Evolutionary conservation across 768 basidiomycete genomes (phyloP), one percentile per base, ranked within the genome.

Genomic region (Lactifluus volemus): DNA sequence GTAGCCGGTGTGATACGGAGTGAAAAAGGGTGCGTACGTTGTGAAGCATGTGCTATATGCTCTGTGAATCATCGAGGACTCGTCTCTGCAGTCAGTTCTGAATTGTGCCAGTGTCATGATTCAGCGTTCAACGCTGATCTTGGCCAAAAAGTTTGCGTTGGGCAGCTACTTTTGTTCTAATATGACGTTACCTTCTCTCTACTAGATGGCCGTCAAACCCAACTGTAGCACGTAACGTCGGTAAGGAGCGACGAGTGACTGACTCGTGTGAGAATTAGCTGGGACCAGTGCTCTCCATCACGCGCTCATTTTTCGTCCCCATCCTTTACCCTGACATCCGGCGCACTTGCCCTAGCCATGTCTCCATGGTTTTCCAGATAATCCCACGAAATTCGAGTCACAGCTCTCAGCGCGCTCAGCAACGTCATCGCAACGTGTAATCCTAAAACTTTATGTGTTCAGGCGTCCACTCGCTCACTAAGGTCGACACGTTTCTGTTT

Each of bases 1-100:
- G 38, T 58, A 53, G 30, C 55, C 52, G 60, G 39, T 57, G 61
- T 62, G 61, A 62, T 45, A 38, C 17, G 36, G 45, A 58, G 55
- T 62, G 61, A 58, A 53, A 45, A 38, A 41, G 47, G 44, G 45
- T 57, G 34, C 30, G 55, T 36, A 44, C 45, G 50, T 30, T 53
- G 51, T 36, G 38, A 58, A 44, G 15, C 50, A 53, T 29, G 55
- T 53, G 49, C 51, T 42, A 39, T 39, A 49, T 39, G 17, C 49
- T 25, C 49, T 19, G 12, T 47, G 45, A 5, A 17, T 25, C 25
- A n/a, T 15, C 8, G 4, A 32, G 9, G 14, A 8, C 15, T 38
- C 41, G 21, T 38, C 36, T 17, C 48, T 38, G 12, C 34, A 3
- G 11, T 25, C 30, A 21, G 15, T 15, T 21, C 41, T 29, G 38